Base-by-base conservation (phyloP, 768 basidiomycete species). In the Kondoa malvinella region DNA sequence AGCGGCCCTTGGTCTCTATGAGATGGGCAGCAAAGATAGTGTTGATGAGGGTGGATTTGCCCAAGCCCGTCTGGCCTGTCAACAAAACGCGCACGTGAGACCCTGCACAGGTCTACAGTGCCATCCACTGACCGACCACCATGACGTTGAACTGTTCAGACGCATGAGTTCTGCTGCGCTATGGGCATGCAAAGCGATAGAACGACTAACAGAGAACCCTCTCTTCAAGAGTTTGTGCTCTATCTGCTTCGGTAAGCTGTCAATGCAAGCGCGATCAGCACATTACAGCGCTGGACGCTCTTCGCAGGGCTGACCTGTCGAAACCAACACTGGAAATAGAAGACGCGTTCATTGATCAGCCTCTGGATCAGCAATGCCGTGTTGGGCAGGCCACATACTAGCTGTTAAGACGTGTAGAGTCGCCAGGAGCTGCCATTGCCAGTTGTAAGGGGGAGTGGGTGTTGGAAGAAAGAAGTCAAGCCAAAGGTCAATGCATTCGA, bases 151-250 rank as follows among this genome's bases (percentile, higher is more conserved):
- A 97, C 82, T 96, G 68, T 3, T 25, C 4, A 15, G 31, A 61
- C 32, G 57, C 56, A 59, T 57, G 25, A 25, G n/a, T 14, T 21
- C 16, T n/a, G 26, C 25, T 26, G 34, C 31, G 16, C 40, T 33
- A 15, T 16, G 26, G 34, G 21, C 16, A 3, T 4, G 17, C 64
- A 34, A 3, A 40, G 32, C 64, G 27, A 27, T 0, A 30, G 1
- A 32, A 30, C 1, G 57, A 60, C 68, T 26, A 17, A 71, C 71
- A 56, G 64, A 90, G 83, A 97, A 97, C 69, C 94, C 94, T 71
- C 94, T 86, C 81, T 96, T 96, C 80, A 97, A 84, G 72, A 96
- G 87, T 83, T 96, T 96, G 83, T 92, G 88, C 82, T 99, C 94
- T 74, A 96, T 96, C 80, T 96, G 94, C 75, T 86, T 84, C 8